A percentile compares a stretch with the other conserved stretches of the same genome.
These are phyloP conservation scores for Curvularia lunata DNA, from an alignment of 2,329 filamentous ascomycete species.

Conservation along the genomic window DNA sequence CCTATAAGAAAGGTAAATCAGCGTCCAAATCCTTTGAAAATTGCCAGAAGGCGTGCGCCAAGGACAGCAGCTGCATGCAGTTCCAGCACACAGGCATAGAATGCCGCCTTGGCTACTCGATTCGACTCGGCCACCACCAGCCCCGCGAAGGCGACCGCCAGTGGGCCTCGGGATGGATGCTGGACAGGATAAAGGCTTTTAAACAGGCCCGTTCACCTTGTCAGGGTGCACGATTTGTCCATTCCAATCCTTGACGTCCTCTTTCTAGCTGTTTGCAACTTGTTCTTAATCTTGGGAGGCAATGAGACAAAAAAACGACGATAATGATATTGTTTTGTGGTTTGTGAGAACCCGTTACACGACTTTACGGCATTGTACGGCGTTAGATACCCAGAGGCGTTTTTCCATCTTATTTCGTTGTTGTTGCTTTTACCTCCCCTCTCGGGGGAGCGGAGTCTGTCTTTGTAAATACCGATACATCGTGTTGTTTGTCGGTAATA, in stretches of 20 bases:
- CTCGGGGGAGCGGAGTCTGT: not conserved
- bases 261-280: not conserved
- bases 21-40: conserved; percentile 36
- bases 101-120: conserved; percentile 37
- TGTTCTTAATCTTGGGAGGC: not conserved
- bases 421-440: not conserved
- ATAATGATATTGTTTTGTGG: conserved; percentile 13
- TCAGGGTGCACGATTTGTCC: conserved; percentile 42
- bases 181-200: conserved; percentile 38
- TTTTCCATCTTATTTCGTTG: not conserved
- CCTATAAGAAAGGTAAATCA: conserved; percentile 25
- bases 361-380: conserved; percentile 7
- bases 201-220: conserved; percentile 39
- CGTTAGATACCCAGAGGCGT: conserved; percentile 11
- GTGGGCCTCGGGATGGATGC: conserved; percentile 44
- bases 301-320: conserved; percentile 14
- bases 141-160: conserved; percentile 26
- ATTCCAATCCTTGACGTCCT: conserved; percentile 40
- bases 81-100: conserved; percentile 40
- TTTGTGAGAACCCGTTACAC: not conserved
- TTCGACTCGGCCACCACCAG: conserved; percentile 40
- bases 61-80: conserved; percentile 41
- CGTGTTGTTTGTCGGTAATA: not conserved
- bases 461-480: not conserved
- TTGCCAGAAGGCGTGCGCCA: conserved; percentile 39